A percentile compares a stretch with the other conserved stretches of the same genome.
Evolutionary conservation across 495 filamentous ascomycete genomes (phyloP).

Genomic region (Tuber umbilicatum): DNA sequence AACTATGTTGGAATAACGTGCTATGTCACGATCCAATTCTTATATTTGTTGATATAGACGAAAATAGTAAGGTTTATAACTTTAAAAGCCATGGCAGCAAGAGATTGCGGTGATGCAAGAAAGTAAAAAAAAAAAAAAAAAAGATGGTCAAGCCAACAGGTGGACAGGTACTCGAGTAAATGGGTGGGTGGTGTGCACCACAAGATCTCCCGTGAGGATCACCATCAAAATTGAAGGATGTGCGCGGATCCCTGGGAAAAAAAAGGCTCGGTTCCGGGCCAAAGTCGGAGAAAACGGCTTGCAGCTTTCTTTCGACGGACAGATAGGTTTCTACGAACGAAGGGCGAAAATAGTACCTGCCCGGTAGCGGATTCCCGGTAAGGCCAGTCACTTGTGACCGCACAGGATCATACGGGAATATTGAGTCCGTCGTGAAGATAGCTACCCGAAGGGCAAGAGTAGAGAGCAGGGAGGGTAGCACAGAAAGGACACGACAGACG

Average conservation of each 20-base stretch:
- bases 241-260: slow-evolving; percentile 22
- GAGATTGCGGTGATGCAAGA: neutral
- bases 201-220: slow-evolving; percentile 38
- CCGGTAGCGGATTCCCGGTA: neutral
- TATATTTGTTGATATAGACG: neutral
- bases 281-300: neutral
- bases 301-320: neutral
- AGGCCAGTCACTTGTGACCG: neutral
- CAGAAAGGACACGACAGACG: neutral
- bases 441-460: neutral
- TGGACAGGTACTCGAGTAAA: neutral
- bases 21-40: neutral
- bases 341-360: neutral
- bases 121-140: neutral
- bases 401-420: neutral
- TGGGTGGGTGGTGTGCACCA: slow-evolving; percentile 9
- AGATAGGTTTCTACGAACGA: neutral
- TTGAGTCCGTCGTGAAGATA: neutral
- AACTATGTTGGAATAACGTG: neutral
- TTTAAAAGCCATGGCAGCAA: neutral
- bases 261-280: neutral
- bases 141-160: neutral
- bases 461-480: neutral
- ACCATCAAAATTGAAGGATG: slow-evolving; percentile 19
- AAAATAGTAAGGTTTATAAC: neutral